A percentile compares a stretch with the other conserved stretches of the same genome.
Evolutionary conservation across 345 rosid genomes (phyloP).

Genomic region (Salix viminalis): DNA sequence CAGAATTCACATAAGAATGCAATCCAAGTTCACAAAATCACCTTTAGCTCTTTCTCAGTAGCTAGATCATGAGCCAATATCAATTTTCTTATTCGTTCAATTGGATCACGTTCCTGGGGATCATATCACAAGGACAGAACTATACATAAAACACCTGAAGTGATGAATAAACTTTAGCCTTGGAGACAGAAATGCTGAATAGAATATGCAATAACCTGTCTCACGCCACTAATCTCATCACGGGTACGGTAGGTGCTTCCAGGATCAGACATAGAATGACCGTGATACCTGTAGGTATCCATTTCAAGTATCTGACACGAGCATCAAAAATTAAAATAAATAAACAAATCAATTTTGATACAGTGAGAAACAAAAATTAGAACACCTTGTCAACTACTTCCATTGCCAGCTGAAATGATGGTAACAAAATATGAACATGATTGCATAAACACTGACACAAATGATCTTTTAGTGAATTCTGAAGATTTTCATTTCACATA

Average conservation of each 20-base stretch:
- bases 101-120: conserved; percentile 85
- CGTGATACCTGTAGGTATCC: conserved; percentile 98
- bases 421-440: neutral
- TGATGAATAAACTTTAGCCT: neutral
- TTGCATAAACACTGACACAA: neutral
- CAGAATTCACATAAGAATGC: neutral
- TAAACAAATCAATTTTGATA: neutral
- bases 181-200: neutral
- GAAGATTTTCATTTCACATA: neutral
- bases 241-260: conserved; percentile 99
- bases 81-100: conserved; percentile 83
- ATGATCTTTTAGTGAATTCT: neutral
- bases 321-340: conserved; percentile 9
- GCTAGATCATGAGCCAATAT: conserved; percentile 75
- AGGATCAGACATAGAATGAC: conserved; percentile 99
- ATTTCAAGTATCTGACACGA: conserved; percentile 83
- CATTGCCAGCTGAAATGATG: neutral
- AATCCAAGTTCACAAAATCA: conserved; percentile 19
- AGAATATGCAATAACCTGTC: conserved; percentile 56
- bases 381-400: neutral
- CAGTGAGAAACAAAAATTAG: neutral
- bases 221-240: conserved; percentile 88
- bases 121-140: conserved; percentile 3
- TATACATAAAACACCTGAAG: neutral
- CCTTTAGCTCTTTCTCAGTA: conserved; percentile 93